A percentile compares a stretch with the other conserved stretches of the same genome.
Conservation (phyloP, 768 basidiomycete species). For the Calocybe indica region DNA sequence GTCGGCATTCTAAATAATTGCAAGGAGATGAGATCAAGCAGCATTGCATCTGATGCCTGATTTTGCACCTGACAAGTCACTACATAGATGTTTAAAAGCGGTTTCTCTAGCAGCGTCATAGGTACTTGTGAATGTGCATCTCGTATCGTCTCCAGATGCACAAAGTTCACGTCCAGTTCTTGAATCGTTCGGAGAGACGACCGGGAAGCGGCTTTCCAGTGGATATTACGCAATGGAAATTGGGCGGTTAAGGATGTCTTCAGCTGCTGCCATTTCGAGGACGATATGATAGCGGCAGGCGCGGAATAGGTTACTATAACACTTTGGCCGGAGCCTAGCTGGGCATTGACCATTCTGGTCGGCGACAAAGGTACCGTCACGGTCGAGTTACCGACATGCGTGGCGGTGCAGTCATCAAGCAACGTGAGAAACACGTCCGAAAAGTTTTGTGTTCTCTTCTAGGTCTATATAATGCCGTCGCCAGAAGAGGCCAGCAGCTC, state of each 20-base stretch:
- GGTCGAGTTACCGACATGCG: not conserved
- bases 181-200: slow-evolving; percentile 82
- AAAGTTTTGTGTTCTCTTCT: slow-evolving; percentile 12
- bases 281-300: slow-evolving; percentile 55
- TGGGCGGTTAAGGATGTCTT: slow-evolving; percentile 59
- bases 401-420: slow-evolving; percentile 18
- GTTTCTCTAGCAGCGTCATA: slow-evolving; percentile 75
- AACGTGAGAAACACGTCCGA: slow-evolving; percentile 13
- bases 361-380: slow-evolving; percentile 3
- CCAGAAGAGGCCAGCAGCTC: slow-evolving; percentile 55
- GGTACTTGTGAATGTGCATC: slow-evolving; percentile 76
- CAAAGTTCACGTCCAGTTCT: slow-evolving; percentile 73
- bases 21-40: slow-evolving; percentile 6
- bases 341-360: slow-evolving; percentile 11
- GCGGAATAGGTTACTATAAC: slow-evolving; percentile 69
- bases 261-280: slow-evolving; percentile 71
- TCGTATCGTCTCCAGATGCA: slow-evolving; percentile 58
- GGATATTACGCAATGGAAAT: slow-evolving; percentile 81
- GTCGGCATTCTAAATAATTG: slow-evolving; percentile 44
- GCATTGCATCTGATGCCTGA: not conserved
- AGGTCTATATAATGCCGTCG: slow-evolving; percentile 40
- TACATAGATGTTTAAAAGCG: slow-evolving; percentile 82
- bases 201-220: slow-evolving; percentile 80
- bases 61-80: slow-evolving; percentile 78
- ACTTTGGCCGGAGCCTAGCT: slow-evolving; percentile 27